Conservation (phyloP, 768 basidiomycete species). For the Clitopilus passeckerianus region DNA sequence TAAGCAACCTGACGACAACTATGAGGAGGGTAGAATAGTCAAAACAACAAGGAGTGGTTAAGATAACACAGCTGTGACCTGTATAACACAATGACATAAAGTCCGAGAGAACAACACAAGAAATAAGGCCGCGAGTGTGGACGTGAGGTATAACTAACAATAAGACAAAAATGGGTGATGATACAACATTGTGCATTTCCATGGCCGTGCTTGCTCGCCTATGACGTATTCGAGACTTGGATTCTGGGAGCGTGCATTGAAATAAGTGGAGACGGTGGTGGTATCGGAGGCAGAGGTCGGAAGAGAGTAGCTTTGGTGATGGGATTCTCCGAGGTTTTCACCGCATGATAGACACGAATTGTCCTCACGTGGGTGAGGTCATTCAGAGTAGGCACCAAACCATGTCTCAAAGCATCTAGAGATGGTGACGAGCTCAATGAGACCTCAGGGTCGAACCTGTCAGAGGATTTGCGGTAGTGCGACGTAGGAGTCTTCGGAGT, state of each 20-base stretch:
- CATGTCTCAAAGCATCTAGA: background rate
- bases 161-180: background rate
- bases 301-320: slow-evolving; percentile 13
- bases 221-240: background rate
- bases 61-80: background rate
- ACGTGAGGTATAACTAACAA: background rate
- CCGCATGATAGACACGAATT: slow-evolving; percentile 46
- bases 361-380: slow-evolving; percentile 47
- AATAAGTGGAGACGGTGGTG: slow-evolving; percentile 2
- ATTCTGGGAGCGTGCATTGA: background rate
- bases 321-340: slow-evolving; percentile 27
- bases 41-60: background rate
- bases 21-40: slow-evolving; percentile 1
- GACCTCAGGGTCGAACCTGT: slow-evolving; percentile 9
- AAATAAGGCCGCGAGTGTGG: background rate
- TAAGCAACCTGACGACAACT: slow-evolving; percentile 1
- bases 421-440: slow-evolving; percentile 14
- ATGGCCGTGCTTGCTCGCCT: background rate
- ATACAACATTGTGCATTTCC: background rate
- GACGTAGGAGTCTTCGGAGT: slow-evolving; percentile 12
- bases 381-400: slow-evolving; percentile 8
- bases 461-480: slow-evolving; percentile 8
- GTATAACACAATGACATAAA: background rate
- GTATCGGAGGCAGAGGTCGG: slow-evolving; percentile 14
- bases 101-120: background rate